A percentile compares a stretch with the other conserved stretches of the same genome.
These are phyloP conservation scores for Monsonia emarginata DNA, from an alignment of 441 rosid genomes.

Conservation along the genomic window DNA sequence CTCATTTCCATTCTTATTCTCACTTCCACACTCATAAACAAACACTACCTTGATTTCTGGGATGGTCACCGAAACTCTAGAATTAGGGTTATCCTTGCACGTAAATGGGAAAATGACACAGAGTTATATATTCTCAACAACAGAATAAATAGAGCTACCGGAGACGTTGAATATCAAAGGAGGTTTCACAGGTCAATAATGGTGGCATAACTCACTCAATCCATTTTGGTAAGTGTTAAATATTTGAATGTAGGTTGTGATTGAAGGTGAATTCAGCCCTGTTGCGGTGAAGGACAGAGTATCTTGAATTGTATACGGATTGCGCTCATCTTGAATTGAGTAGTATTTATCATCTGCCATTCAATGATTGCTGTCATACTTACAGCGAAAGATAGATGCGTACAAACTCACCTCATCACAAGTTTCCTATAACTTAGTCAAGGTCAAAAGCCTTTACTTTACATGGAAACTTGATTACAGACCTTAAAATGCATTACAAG, in stretches of 20 bases:
- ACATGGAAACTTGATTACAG: not conserved
- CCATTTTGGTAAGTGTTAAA: slow-evolving; percentile 57
- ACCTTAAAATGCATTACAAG: too few relatives aligned
- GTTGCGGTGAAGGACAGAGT: too few relatives aligned
- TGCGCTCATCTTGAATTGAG: too few relatives aligned
- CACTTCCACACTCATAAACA: too few relatives aligned
- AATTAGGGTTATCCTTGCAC: slow-evolving; percentile 86
- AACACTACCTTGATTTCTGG: slow-evolving; percentile 99
- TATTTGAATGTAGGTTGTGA: not conserved
- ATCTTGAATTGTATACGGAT: too few relatives aligned
- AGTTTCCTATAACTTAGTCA: slow-evolving; percentile 58
- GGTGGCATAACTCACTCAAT: slow-evolving; percentile 91
- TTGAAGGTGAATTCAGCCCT: not conserved
- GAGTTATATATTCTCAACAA: slow-evolving; percentile 85
- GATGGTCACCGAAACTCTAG: slow-evolving; percentile 92
- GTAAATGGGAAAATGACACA: slow-evolving; percentile 89
- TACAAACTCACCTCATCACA: slow-evolving; percentile 58
- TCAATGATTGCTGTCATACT: slow-evolving; percentile 79
- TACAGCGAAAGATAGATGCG: slow-evolving; percentile 57
- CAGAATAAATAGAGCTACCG: slow-evolving; percentile 77
- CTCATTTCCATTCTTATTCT: too few relatives aligned
- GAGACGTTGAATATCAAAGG: slow-evolving; percentile 76
- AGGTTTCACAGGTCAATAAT: slow-evolving; percentile 91
- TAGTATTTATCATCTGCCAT: slow-evolving; percentile 59
- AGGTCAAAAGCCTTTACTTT: slow-evolving; percentile 32